Evolutionary conservation across 2,329 filamentous ascomycete genomes (phyloP).

Genomic region (Saccharata proteae): DNA sequence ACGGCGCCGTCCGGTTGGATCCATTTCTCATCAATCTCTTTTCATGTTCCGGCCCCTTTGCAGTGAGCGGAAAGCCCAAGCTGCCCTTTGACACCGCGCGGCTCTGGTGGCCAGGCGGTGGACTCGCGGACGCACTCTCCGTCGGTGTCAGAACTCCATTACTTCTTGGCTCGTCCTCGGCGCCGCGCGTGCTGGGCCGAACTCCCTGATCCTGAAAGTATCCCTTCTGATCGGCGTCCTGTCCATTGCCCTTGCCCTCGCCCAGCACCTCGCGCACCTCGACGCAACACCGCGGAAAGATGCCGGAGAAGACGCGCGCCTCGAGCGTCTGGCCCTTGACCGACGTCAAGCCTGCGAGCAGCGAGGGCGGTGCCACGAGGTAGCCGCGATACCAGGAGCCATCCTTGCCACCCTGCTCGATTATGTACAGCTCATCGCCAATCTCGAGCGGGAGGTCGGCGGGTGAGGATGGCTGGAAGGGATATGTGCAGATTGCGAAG

Average conservation of each 20-base stretch:
- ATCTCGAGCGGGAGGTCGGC: slow-evolving; percentile 94
- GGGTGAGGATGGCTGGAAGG: slow-evolving; percentile 74
- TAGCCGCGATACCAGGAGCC: slow-evolving; percentile 93
- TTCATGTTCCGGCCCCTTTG: slow-evolving; percentile 16
- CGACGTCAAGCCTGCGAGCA: slow-evolving; percentile 83
- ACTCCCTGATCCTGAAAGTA: slow-evolving; percentile 18
- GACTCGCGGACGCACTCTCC: slow-evolving; percentile 22
- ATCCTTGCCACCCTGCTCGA: slow-evolving; percentile 79
- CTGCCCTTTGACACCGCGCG: slow-evolving; percentile 9
- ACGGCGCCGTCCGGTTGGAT: slow-evolving; percentile 27
- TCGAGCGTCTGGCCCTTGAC: slow-evolving; percentile 88
- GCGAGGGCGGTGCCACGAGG: slow-evolving; percentile 81
- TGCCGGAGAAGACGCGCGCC: slow-evolving; percentile 94
- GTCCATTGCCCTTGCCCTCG: slow-evolving; percentile 42
- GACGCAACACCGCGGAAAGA: slow-evolving; percentile 89
- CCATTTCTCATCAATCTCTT: slow-evolving; percentile 18
- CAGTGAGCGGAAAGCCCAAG: slow-evolving; percentile 17
- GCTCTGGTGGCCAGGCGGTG: slow-evolving; percentile 15
- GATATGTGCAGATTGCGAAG: slow-evolving; percentile 92
- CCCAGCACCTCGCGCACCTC: slow-evolving; percentile 88
- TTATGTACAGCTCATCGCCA: slow-evolving; percentile 96
- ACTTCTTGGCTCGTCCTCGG: slow-evolving; percentile 17
- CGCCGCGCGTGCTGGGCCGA: slow-evolving; percentile 9
- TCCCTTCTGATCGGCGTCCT: slow-evolving; percentile 19
- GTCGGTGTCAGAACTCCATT: slow-evolving; percentile 26